These are phyloP conservation scores for Lachnellula arida DNA, from an alignment of 2,329 filamentous ascomycete species.

Conservation along the genomic window DNA sequence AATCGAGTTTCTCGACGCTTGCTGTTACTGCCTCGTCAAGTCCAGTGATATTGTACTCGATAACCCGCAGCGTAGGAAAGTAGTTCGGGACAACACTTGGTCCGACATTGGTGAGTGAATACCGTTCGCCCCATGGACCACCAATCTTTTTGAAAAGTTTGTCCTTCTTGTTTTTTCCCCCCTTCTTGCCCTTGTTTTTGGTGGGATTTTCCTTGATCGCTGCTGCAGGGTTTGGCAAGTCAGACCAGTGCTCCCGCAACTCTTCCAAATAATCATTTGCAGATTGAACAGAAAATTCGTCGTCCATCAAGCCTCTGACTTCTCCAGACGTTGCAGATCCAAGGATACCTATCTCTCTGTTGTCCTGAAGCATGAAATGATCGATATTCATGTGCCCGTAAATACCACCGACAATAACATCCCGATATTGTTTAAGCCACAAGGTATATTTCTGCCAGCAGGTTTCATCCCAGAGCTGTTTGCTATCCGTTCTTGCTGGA, in stretches of 20 bases:
- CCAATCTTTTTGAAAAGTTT: conserved; percentile 65
- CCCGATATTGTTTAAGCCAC: conserved; percentile 85
- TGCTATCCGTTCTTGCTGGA: conserved; percentile 78
- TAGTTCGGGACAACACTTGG: conserved; percentile 92
- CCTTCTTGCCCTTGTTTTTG: conserved; percentile 43
- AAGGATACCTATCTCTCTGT: conserved; percentile 64
- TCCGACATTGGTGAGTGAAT: conserved; percentile 72
- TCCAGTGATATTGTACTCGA: conserved; percentile 81
- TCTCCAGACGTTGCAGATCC: conserved; percentile 25
- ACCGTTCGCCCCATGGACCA: conserved; percentile 79
- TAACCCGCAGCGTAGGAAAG: conserved; percentile 82
- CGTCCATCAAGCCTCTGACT: conserved; percentile 39
- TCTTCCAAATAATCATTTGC: conserved; percentile 77
- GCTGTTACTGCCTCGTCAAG: conserved; percentile 17
- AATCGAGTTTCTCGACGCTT: conserved; percentile 12
- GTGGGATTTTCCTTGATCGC: conserved; percentile 21
- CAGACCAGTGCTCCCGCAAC: conserved; percentile 71
- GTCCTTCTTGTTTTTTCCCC: conserved; percentile 47
- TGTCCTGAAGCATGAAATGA: conserved; percentile 91
- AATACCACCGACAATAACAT: conserved; percentile 73
- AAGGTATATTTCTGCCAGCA: conserved; percentile 98
- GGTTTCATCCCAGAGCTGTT: conserved; percentile 89
- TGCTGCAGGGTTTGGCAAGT: conserved; percentile 51
- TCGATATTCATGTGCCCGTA: conserved; percentile 99
- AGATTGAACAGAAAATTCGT: conserved; percentile 59